Percentiles rank a stretch among this genome's conserved stretches.
Evolutionary conservation across 2,329 filamentous ascomycete genomes (phyloP).

Genomic region (Aspergillus hiratsukae): DNA sequence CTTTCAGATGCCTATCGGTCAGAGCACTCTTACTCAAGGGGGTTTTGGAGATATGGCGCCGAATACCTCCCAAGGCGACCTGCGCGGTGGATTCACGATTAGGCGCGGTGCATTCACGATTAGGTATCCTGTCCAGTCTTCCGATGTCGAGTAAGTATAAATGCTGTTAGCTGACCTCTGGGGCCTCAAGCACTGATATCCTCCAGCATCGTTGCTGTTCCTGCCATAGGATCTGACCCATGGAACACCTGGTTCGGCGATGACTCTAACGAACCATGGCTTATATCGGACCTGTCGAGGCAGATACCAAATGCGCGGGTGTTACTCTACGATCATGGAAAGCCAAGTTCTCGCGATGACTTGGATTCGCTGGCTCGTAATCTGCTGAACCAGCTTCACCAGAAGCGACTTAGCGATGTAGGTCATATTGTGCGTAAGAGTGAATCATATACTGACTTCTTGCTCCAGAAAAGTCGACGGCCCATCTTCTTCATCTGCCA

Average conservation of each 20-base stretch:
- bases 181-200: background rate
- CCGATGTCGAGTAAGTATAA: slow-evolving; percentile 25
- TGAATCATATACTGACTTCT: background rate
- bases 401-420: slow-evolving; percentile 13
- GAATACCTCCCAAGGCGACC: background rate
- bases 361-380: slow-evolving; percentile 23
- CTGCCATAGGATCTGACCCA: slow-evolving; percentile 31
- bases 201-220: slow-evolving; percentile 32
- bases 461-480: slow-evolving; percentile 28
- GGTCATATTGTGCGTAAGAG: slow-evolving; percentile 11
- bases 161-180: background rate
- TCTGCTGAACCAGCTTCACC: slow-evolving; percentile 20
- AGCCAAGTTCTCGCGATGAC: slow-evolving; percentile 20
- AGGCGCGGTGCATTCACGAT: slow-evolving; percentile 13
- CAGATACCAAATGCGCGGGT: slow-evolving; percentile 23
- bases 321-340: slow-evolving; percentile 27
- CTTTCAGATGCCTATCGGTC: background rate
- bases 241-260: slow-evolving; percentile 24
- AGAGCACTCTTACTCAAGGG: background rate
- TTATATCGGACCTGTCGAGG: slow-evolving; percentile 19
- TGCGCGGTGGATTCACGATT: slow-evolving; percentile 11
- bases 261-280: slow-evolving; percentile 21
- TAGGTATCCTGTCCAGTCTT: slow-evolving; percentile 9
- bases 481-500: slow-evolving; percentile 60
- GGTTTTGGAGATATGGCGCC: background rate